These are phyloP conservation scores for Triticum monococcum DNA, from an alignment of 176 grass and related monocot species.

Conservation along the genomic window DNA sequence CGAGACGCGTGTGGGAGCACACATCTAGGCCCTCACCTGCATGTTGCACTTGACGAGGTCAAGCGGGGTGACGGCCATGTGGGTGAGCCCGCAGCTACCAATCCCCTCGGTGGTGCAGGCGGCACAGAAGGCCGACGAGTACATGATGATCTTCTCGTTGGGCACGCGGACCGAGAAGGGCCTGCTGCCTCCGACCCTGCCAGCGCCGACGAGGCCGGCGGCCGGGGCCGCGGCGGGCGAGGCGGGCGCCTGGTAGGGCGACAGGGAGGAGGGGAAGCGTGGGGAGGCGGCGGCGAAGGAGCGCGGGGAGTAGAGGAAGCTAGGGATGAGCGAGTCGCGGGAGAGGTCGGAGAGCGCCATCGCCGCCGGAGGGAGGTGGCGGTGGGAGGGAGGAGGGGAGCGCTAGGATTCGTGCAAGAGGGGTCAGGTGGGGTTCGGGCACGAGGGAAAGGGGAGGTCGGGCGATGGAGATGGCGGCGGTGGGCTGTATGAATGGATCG, in stretches of 20 bases:
- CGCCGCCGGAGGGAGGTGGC: slow-evolving; percentile 4
- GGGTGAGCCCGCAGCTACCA: slow-evolving; percentile 92
- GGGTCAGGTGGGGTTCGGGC: no score
- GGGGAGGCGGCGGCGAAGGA: no score
- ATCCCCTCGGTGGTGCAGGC: slow-evolving; percentile 79
- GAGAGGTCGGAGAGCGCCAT: slow-evolving; percentile 80
- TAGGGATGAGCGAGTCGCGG: slow-evolving; percentile 72
- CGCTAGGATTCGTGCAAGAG: no score
- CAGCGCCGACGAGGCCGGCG: not conserved
- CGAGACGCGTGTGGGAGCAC: no score
- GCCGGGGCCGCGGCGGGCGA: not conserved
- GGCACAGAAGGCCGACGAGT: slow-evolving; percentile 83
- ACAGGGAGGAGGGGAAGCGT: no score
- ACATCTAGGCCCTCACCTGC: slow-evolving; percentile 66
- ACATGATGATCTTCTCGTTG: slow-evolving; percentile 76
- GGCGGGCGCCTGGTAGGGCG: no score
- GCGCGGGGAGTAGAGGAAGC: not conserved
- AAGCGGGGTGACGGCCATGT: slow-evolving; percentile 93
- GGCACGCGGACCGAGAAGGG: slow-evolving; percentile 63
- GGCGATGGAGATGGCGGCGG: no score
- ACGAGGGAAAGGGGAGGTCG: no score
- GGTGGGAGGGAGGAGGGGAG: no score
- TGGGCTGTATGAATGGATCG: no score
- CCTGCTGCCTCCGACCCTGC: not conserved
- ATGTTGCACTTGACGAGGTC: slow-evolving; percentile 99